These are phyloP conservation scores for Aspergillus affinis DNA, from an alignment of 495 filamentous ascomycete genomes.

Conservation along the genomic window DNA sequence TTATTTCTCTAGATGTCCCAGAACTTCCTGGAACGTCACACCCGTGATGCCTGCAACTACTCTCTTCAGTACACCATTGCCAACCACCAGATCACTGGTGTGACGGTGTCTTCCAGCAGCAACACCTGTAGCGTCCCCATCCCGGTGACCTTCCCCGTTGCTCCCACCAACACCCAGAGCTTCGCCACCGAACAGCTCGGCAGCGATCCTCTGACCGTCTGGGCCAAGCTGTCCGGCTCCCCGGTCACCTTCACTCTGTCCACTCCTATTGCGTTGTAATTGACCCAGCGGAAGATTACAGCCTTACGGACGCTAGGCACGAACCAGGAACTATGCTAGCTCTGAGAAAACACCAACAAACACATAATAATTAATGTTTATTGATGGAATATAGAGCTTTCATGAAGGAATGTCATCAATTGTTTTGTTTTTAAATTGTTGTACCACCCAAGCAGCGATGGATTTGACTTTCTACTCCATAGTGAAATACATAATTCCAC, in stretches of 20 bases:
- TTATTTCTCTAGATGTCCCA: constrained; percentile 41
- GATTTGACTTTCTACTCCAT: constrained; percentile 1
- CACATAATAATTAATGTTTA: constrained; percentile 8
- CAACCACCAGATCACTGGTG: constrained; percentile 45
- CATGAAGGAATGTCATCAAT: too few relatives aligned
- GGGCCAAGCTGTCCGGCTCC: constrained; percentile 54
- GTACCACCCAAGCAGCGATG: too few relatives aligned
- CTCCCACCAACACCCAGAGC: constrained; percentile 39
- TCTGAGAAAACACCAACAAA: not conserved
- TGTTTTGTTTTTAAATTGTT: too few relatives aligned
- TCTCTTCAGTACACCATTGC: constrained; percentile 46
- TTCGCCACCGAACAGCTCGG: constrained; percentile 56
- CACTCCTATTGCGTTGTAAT: constrained; percentile 43
- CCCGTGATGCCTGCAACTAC: constrained; percentile 55
- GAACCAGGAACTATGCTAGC: not conserved
- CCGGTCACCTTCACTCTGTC: constrained; percentile 52
- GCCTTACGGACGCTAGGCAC: not conserved
- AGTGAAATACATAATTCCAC: not conserved
- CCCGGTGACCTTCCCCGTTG: constrained; percentile 56
- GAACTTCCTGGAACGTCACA: constrained; percentile 50
- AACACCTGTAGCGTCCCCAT: constrained; percentile 54
- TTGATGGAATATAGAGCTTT: constrained; percentile 3
- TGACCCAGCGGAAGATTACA: not conserved
- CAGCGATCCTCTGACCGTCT: constrained; percentile 58
- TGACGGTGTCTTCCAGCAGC: constrained; percentile 50